Evolutionary conservation across 1,284 basidiomycete genomes (phyloP).

Genomic region (Cystobasidium sp.): DNA sequence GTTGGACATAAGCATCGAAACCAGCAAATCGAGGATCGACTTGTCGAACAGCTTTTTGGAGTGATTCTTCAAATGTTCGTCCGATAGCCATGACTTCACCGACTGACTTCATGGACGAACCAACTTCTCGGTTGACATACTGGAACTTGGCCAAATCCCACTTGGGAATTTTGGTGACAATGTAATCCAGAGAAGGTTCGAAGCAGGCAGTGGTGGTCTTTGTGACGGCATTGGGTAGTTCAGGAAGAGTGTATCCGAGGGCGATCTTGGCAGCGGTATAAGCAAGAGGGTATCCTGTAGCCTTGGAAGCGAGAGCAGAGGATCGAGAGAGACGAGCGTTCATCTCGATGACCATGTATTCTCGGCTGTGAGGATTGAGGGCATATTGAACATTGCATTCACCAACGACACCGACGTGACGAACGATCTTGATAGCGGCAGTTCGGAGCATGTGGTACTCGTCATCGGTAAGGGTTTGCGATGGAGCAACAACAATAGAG

Average conservation of each 20-base stretch:
- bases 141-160: slow-evolving; percentile 99
- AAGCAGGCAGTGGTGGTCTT: slow-evolving; percentile 99
- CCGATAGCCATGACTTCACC: slow-evolving; percentile 99
- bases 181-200: slow-evolving; percentile 99
- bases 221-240: slow-evolving; percentile 97
- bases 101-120: slow-evolving; percentile 98
- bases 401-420: slow-evolving; percentile 96
- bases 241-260: slow-evolving; percentile 96
- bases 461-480: slow-evolving; percentile 91
- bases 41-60: slow-evolving; percentile 98
- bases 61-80: slow-evolving; percentile 95
- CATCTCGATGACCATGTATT: slow-evolving; percentile 95
- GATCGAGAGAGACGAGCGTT: slow-evolving; percentile 72
- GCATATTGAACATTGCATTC: slow-evolving; percentile 98
- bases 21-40: slow-evolving; percentile 82
- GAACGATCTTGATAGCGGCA: slow-evolving; percentile 95
- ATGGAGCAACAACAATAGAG: slow-evolving; percentile 99
- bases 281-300: slow-evolving; percentile 97
- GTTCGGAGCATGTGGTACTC: slow-evolving; percentile 96
- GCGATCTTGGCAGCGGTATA: slow-evolving; percentile 99
- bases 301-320: slow-evolving; percentile 91
- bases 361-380: slow-evolving; percentile 85
- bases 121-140: slow-evolving; percentile 88
- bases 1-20: slow-evolving; percentile 72
- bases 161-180: slow-evolving; percentile 99